Base-by-base conservation (phyloP, 2,329 filamentous ascomycete species). In the Botrytis aclada region DNA sequence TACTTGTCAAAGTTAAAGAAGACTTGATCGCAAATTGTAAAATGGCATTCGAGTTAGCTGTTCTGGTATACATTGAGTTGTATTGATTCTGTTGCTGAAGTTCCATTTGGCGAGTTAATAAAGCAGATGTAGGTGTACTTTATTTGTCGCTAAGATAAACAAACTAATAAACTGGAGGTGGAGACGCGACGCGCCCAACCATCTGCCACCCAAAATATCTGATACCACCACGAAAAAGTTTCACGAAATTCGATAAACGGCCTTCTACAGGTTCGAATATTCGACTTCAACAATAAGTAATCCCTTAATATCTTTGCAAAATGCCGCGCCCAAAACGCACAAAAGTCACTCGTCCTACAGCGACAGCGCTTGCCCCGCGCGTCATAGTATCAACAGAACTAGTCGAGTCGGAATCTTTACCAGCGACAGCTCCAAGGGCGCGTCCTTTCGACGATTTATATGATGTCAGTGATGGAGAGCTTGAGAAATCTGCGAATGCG, bases 381-480 rank as follows among this genome's bases (percentile, higher is more conserved):
- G 47, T 56, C 47, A 56, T 41, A 56, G 16, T 39, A 29, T 56
- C 47, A 41, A 56, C 65, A 37, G 47, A 56, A 56, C 34, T 47
- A 67, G n/a, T 56, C 47, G 65, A 56, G 12, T 41, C 65, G 29
- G 64, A 54, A 39, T n/a, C 32, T 54, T 34, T 66, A 54, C 64
- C 34, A 16, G 25, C 22, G 7, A 16, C 34, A 54, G 47, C 70
- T 70, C 51, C 74, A 18, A 29, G 45, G 20, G 64, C 73, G 41
- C 41, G 47, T 51, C 62, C 71, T 7, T 78, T 78, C 45, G 64
- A 80, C 70, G 78, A 81, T 72, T 62, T 80, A 45, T 79, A 81
- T 58, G 79, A 81, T 77, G 75, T 78, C 37, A 81, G 79, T 69
- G 80, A 81, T 72, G 71, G 69, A 25, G 79, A 74, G 56, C 72